A percentile compares a stretch with the other conserved stretches of the same genome.
phyloP scores from a whole-genome alignment of 768 basidiomycete species.

The Tephrocybe sp. region DNA sequence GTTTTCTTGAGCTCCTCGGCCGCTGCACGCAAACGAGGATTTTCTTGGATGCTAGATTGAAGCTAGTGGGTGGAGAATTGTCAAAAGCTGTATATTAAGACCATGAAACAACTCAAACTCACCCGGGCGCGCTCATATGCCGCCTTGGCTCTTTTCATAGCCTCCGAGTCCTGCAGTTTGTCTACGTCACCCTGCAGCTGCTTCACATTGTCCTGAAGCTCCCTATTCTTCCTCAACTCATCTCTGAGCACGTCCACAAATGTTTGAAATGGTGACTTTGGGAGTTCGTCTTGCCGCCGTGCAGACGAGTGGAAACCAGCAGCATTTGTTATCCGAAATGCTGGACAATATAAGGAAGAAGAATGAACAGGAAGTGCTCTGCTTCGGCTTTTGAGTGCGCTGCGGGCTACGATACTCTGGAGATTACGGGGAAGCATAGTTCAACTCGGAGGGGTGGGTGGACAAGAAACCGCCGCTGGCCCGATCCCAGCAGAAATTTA shows the following conservation, averaged over 20 bases:
- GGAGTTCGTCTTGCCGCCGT: constrained; percentile 57
- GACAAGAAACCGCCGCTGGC: background rate
- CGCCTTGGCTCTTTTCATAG: constrained; percentile 88
- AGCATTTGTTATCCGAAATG: constrained; percentile 38
- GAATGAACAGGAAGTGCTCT: constrained; percentile 22
- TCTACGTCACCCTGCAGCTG: constrained; percentile 97
- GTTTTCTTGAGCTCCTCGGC: constrained; percentile 89
- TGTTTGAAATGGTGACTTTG: constrained; percentile 92
- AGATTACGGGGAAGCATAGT: constrained; percentile 45
- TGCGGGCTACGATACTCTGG: constrained; percentile 35
- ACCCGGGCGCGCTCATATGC: constrained; percentile 95
- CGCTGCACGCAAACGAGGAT: constrained; percentile 86
- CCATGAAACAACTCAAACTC: constrained; percentile 26
- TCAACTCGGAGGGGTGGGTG: background rate
- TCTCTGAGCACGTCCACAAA: constrained; percentile 94
- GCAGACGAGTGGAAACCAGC: constrained; percentile 65
- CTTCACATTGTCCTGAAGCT: constrained; percentile 96
- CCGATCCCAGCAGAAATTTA: constrained; percentile 15
- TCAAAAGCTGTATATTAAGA: constrained; percentile 9
- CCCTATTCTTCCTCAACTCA: constrained; percentile 90
- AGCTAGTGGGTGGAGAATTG: constrained; percentile 46
- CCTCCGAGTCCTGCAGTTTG: constrained; percentile 95
- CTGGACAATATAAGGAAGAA: constrained; percentile 25
- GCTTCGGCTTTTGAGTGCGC: constrained; percentile 28
- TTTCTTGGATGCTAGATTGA: constrained; percentile 93